phyloP scores from a whole-genome alignment of 371 early-diverging fungal genomes.

The Chytridiales sp. region DNA sequence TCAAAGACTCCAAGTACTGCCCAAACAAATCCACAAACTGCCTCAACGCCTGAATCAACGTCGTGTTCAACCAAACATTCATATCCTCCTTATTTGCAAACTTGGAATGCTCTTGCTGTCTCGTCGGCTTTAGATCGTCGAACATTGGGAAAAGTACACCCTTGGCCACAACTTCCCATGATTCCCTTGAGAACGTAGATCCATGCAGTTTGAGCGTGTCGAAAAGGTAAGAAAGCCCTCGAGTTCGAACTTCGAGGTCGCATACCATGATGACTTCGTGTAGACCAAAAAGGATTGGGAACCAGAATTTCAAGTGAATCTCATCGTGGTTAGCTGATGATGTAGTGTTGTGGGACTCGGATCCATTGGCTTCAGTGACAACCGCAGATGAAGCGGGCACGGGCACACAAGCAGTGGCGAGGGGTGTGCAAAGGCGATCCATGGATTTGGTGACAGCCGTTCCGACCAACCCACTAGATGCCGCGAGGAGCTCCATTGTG shows the following conservation, averaged over 20 bases:
- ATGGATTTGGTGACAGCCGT: too few species aligned
- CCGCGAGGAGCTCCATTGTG: constrained; percentile 32
- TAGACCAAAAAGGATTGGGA: constrained; percentile 81
- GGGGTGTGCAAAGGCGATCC: too few species aligned
- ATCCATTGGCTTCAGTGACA: too few species aligned
- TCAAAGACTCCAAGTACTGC: constrained; percentile 66
- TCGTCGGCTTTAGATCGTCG: constrained; percentile 67
- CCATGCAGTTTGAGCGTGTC: constrained; percentile 76
- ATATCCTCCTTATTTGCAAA: constrained; percentile 65
- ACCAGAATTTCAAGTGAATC: constrained; percentile 73
- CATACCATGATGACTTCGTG: constrained; percentile 86
- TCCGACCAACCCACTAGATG: too few species aligned
- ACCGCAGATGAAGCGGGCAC: too few species aligned
- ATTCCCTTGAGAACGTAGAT: constrained; percentile 62
- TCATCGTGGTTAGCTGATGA: constrained; percentile 52
- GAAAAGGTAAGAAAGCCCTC: constrained; percentile 79
- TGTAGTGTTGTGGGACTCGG: constrained; percentile 9
- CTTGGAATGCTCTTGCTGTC: constrained; percentile 44
- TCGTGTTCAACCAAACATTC: constrained; percentile 71
- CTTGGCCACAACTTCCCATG: constrained; percentile 79
- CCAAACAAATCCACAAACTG: constrained; percentile 84
- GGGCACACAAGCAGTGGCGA: too few species aligned
- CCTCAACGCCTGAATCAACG: constrained; percentile 83
- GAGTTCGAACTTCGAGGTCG: constrained; percentile 87
- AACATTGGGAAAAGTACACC: constrained; percentile 89